A percentile compares a stretch with the other conserved stretches of the same genome.
These are phyloP conservation scores for Monilinia fructicola DNA, from an alignment of 2,329 filamentous ascomycete genomes.

Conservation along the genomic window DNA sequence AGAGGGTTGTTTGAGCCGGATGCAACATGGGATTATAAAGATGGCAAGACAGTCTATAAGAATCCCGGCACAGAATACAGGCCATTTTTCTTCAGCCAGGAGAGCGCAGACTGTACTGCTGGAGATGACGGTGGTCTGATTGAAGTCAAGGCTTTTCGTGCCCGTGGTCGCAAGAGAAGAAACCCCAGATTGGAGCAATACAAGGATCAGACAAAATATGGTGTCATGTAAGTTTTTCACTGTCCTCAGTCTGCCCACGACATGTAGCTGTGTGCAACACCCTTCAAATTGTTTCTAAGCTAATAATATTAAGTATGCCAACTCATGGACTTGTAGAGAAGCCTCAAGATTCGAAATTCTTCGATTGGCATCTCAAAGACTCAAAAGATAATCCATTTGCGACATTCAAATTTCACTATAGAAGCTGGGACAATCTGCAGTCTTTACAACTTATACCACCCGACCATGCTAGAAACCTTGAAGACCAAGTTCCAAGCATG, in stretches of 20 bases:
- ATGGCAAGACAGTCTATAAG: conserved; percentile 41
- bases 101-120: conserved; percentile 39
- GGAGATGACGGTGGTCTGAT: conserved; percentile 57
- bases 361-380: conserved; percentile 54
- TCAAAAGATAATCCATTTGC: conserved; percentile 53
- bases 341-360: conserved; percentile 52
- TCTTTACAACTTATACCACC: conserved; percentile 48
- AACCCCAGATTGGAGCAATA: conserved; percentile 47
- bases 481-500: conserved; percentile 14
- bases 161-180: conserved; percentile 48
- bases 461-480: conserved; percentile 25
- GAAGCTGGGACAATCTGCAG: conserved; percentile 51
- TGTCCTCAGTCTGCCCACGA: background rate
- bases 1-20: conserved; percentile 52
- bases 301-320: conserved; percentile 46
- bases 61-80: conserved; percentile 49
- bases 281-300: background rate
- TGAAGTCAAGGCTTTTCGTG: conserved; percentile 54
- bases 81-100: conserved; percentile 50
- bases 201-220: conserved; percentile 50
- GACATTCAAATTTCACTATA: conserved; percentile 57
- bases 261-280: background rate
- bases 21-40: conserved; percentile 45
- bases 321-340: conserved; percentile 54
- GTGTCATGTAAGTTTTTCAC: conserved; percentile 50